phyloP scores from a whole-genome alignment of 495 filamentous ascomycete genomes.

The Penicillium turbatum region DNA sequence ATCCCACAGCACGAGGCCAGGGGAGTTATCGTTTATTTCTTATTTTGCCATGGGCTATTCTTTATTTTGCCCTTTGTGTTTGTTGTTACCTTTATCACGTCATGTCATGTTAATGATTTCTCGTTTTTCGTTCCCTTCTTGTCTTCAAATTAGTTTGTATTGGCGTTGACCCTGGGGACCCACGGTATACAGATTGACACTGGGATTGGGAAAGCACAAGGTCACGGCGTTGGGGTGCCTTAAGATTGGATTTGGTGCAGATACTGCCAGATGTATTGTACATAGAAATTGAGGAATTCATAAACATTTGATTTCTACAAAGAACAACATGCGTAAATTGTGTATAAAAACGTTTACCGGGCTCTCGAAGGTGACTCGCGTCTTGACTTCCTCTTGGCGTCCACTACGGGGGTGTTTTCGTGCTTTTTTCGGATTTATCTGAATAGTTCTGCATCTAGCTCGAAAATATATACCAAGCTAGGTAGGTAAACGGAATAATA shows the following conservation, averaged over 20 bases:
- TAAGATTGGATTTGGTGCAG: slow-evolving; percentile 13
- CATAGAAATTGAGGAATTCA: slow-evolving; percentile 22
- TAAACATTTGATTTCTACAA: neutral
- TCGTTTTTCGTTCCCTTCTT: slow-evolving; percentile 7
- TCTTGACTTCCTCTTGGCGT: too few species aligned
- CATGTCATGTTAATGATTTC: neutral
- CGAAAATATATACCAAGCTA: too few species aligned
- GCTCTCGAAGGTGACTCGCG: too few species aligned
- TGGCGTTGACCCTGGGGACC: slow-evolving; percentile 25
- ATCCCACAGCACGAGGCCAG: slow-evolving; percentile 21
- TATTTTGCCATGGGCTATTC: slow-evolving; percentile 8
- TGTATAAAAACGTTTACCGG: too few species aligned
- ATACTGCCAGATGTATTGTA: slow-evolving; percentile 26
- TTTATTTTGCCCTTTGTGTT: slow-evolving; percentile 10
- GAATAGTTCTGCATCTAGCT: too few species aligned
- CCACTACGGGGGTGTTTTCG: too few species aligned
- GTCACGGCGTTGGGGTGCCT: slow-evolving; percentile 13
- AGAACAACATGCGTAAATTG: too few species aligned
- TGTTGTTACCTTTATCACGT: neutral
- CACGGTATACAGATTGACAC: slow-evolving; percentile 34
- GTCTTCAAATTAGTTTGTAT: slow-evolving; percentile 1
- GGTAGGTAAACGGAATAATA: too few species aligned
- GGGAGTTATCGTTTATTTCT: slow-evolving; percentile 14
- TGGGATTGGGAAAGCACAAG: slow-evolving; percentile 9
- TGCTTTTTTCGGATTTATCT: too few species aligned